Base-by-base conservation (phyloP, 1,284 basidiomycete genomes). In the Mycena citricolor region DNA sequence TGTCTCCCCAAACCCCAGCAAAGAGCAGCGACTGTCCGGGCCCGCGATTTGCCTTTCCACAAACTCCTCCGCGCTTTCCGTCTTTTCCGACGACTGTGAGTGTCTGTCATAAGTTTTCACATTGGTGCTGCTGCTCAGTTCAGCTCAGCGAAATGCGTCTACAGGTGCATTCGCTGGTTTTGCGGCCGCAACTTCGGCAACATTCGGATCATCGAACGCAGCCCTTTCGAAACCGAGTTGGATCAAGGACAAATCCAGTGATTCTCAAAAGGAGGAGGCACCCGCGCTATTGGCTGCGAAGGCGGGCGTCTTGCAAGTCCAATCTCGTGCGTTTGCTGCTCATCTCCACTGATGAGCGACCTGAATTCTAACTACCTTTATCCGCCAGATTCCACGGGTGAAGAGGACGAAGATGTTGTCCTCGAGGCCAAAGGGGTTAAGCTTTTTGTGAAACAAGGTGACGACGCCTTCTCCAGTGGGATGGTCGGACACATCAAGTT, bases 401-500 rank as follows among this genome's bases (percentile, higher is more conserved):
- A 85, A 57, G 82, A 85, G 57, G 69, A 76, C 32, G 82, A 85
- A 61, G 65, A 69, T 4, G 66, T 77, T 4, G 59, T 66, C 46
- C 57, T 72, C 37, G 81, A 83, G 51, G 63, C 81, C 44, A 81
- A 77, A 51, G 75, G 76, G 25, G 73, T 74, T 19, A 81, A 77
- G 54, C 66, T 84, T 19, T 83, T 74, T 52, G 59, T 77, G 39
- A 83, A 82, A 57, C 77, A 80, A 8, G 82, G 80, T 24, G 62
- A 65, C 30, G 75, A 70, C 47, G 71, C 76, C 14, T 85, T 82
- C 55, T 70, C 72, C 20, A 73, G 74, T 37, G 81, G 77, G 4
- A 76, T 83, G 56, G 58, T 71, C n/a, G 82, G 81, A 0, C 73
- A 79, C 52, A 55, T 81, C 51, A 83, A 82, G 57, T 59, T 82